Base-by-base conservation (phyloP, 495 filamentous ascomycete genomes). In the Immersiella caudata region DNA sequence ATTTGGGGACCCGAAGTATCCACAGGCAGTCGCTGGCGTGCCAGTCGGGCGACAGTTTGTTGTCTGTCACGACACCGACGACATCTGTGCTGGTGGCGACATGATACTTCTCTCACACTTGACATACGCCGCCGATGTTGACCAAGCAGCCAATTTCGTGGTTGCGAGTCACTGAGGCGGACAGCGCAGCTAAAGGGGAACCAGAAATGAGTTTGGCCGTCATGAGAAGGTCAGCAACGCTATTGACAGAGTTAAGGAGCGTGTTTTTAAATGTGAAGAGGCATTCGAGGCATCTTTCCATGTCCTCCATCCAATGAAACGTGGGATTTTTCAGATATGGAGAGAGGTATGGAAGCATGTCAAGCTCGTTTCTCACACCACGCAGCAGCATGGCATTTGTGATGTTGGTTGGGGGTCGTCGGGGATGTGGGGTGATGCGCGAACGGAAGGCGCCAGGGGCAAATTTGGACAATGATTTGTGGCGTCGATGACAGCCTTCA, bases 1-100 rank as follows among this genome's bases (percentile, higher is more conserved):
- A 35, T 89, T 89, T 70, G 87, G 86, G 11, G 86, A 88, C 74
- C 87, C 87, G 62, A 64, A 76, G 62, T 68, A 84, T 68, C 72
- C 72, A 1, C 68, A 81, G 36, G 60, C 77, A 2, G 79, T 88
- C 6, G 73, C 80, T 0, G 81, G 83, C 54, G 73, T 87, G 0
- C 65, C 79, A 18, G 68, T 73, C 14, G 75, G 74, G 33, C 84
- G 85, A 56, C 78, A 83, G 8, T 79, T 83, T 73, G 81, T 83
- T 7, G 83, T 81, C 62, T 88, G 87, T 69, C 81, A 85, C 33
- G 27, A 52, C 1, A 81, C 78, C 4, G 87, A 90, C 69, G 76
- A 83, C 5, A 86, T 90, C 60, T 89, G 87, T 64, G 59, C 70
- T 0, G 80, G 84, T 51, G 83, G 84, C 0, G 68, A 74, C n/a